A percentile compares a stretch with the other conserved stretches of the same genome.
Evolutionary conservation across 169 alveolate genomes (phyloP).

Genomic region (Plasmodium gonderi): DNA sequence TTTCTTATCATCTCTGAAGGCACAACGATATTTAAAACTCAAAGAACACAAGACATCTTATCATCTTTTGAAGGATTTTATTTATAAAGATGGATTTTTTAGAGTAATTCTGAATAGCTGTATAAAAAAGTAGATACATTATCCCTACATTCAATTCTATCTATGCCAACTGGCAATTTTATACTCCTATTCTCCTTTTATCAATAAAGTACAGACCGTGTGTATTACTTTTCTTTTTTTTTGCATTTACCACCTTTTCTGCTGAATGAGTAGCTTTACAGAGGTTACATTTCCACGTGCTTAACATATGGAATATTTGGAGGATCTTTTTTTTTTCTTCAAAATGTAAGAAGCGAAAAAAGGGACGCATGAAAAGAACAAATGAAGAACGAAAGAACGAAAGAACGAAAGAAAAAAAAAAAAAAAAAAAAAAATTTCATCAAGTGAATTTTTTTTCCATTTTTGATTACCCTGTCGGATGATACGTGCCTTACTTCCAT

Average conservation of each 20-base stretch:
- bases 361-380: background rate
- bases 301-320: constrained; percentile 55
- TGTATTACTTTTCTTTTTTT: background rate
- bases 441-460: no score
- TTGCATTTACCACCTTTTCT: background rate
- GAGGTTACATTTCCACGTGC: constrained; percentile 67
- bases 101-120: constrained; percentile 8
- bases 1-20: background rate
- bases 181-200: background rate
- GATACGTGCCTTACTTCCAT: no score
- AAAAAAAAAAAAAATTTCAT: no score
- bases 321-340: constrained; percentile 58
- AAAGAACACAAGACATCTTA: constrained; percentile 32
- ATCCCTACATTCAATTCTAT: no score
- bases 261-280: constrained; percentile 19
- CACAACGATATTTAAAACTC: constrained; percentile 40
- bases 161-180: no score
- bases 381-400: background rate
- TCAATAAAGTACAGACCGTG: background rate
- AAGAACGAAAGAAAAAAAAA: no score
- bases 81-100: constrained; percentile 24
- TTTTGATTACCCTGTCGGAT: no score
- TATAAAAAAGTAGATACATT: background rate
- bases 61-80: constrained; percentile 10
- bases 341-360: constrained; percentile 38